Base-by-base conservation (phyloP, 139 green algal genomes). In the Astrephomene gubernaculifera region DNA sequence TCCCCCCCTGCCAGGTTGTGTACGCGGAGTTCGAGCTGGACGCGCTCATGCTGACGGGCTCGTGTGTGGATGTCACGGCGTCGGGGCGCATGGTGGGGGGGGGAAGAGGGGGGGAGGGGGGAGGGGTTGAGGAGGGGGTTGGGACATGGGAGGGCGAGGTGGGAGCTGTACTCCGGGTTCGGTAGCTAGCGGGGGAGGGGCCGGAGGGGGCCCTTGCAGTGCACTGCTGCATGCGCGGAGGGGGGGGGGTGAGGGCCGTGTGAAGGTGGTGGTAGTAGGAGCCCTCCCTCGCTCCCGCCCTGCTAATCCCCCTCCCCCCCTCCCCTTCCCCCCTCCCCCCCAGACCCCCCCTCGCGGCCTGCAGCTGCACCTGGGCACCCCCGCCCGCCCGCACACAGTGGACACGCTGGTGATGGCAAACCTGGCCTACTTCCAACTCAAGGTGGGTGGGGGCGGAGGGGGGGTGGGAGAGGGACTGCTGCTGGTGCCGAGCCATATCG, bases 371-470 rank as follows among this genome's bases (percentile, higher is more conserved):
- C 90, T 99, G 65, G 94, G 95, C 36, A 94, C 87, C 0, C 71
- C 36, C 35, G n/a, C 31, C 17, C 21, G 88, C 29, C 78, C 89
- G 22, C 90, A 92, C 57, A 1, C 94, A 39, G 90, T 95, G 53
- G 97, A 99, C 89, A 99, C 97, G 0, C 87, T 98, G 39, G 96
- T 99, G 43, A 99, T 99, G 97, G 90, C 91, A 65, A 99, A 99
- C 90, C 90, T 99, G 71, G 97, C 97, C 38, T 99, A 99, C 93
- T 99, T 99, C 88, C 97, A 99, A 92, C 94, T 99, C 60, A 98
- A 99, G 90, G 90, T 93, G 1, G 57, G 54, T 5, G n/a, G 33
- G 95, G 95, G 10, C 71, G 94, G 45, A 98, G 93, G 38, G 36
- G 39, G 39, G 38, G 68, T 12, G 9, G 38, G 9, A 53, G 38